Evolutionary conservation across 2,329 filamentous ascomycete genomes (phyloP), one percentile per base, ranked within the genome.

Genomic region (Hymenoscyphus repandus): DNA sequence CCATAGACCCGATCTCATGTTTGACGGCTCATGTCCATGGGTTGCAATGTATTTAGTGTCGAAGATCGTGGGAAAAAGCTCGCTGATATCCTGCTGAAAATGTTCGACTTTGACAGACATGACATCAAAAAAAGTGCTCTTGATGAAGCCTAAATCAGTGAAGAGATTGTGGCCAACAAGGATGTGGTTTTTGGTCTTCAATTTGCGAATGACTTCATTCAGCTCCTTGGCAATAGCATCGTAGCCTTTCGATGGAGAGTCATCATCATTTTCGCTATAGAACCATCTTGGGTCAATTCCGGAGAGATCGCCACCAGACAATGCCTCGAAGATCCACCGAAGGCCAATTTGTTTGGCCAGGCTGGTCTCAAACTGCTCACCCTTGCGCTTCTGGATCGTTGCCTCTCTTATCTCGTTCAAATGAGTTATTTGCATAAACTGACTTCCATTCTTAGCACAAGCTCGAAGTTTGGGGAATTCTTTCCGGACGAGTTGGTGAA

Each of bases 121-220:
- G 1, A 67, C 55, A 1, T 79, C 79, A 45, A 85, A 70, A 63
- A 87, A 87, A 1, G 74, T 76, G n/a, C 72, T 67, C 63, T 85
- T 82, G 33, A 86, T 66, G 59, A 85, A 85, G 33, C 80, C 74
- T 2, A 87, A 69, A 57, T 87, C 82, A 1, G 77, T 75, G 55
- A 86, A 79, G 52, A 81, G 71, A 58, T 87, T 86, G 66, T 87
- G 82, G 0, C 82, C 82, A 2, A 86, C 72, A 0, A 86, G 59
- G 0, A 81, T 57, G 0, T 66, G 70, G 2, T 52, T 55, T 11
- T 57, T 59, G 1, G 32, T 31, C 41, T 64, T 63, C 2, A 74
- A 55, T 10, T 50, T 50, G 10, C 42, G 31, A 1, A n/a, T 57
- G 3, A 66, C 56, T 12, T 56, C 30, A 15, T 55, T 47, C 18